Conservation (phyloP, 495 filamentous ascomycete species). For the Pseudomonodictys pantanalensis region DNA sequence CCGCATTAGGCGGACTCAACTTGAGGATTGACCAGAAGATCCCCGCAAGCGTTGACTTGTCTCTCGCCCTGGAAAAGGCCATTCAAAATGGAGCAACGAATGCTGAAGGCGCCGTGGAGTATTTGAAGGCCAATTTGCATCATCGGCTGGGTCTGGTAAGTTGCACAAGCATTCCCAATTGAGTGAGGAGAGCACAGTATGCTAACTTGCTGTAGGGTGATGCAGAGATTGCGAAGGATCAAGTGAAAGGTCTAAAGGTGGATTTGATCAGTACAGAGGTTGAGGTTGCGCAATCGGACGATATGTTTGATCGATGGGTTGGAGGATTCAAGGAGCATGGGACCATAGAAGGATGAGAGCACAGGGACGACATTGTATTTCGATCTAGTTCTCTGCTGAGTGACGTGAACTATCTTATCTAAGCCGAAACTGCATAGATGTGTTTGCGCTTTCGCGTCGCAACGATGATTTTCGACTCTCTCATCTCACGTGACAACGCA, state of each 20-base stretch:
- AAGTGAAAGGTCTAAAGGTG: conserved; percentile 24
- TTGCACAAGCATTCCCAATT: background rate
- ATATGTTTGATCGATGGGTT: background rate
- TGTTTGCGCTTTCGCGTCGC: too few relatives aligned
- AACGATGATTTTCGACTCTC: too few relatives aligned
- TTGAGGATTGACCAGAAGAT: conserved; percentile 37
- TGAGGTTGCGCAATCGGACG: background rate
- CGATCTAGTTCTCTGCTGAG: too few relatives aligned
- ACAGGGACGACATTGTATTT: too few relatives aligned
- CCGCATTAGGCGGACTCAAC: conserved; percentile 41
- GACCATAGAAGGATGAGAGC: background rate
- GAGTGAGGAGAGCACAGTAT: background rate
- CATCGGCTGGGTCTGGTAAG: conserved; percentile 41
- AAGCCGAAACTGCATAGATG: too few relatives aligned
- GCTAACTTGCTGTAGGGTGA: conserved; percentile 3
- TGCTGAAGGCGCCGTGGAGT: conserved; percentile 41
- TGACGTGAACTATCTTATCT: too few relatives aligned
- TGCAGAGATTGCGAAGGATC: conserved; percentile 9
- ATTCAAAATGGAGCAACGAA: conserved; percentile 41
- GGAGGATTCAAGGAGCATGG: background rate
- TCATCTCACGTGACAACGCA: too few relatives aligned
- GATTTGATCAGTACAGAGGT: conserved; percentile 22
- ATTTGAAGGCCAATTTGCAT: conserved; percentile 47
- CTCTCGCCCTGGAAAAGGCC: conserved; percentile 46
- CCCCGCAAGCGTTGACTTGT: conserved; percentile 55